Base-by-base conservation (phyloP, 129 eudicot species). In the Artemisia tridentata region DNA sequence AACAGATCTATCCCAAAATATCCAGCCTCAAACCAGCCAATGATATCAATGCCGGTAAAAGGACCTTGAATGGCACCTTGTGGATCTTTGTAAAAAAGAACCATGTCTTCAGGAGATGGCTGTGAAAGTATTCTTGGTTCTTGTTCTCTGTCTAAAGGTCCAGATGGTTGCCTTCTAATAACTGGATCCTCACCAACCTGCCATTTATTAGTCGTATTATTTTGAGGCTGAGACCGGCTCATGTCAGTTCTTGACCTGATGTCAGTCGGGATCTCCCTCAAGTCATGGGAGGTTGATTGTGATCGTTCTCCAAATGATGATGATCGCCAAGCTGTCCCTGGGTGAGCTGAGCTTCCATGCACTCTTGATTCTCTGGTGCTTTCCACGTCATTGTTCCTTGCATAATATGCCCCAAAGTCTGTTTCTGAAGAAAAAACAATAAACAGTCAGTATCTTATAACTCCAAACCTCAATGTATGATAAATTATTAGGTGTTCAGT, bases 1-100 rank as follows among this genome's bases (percentile, higher is more conserved):
- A 57, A 85, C 72, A 95, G 77, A 67, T 95, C 97, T 61, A 95
- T 74, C 56, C 99, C 99, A 78, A 95, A 95, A 68, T 95, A 95
- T 72, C 96, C 99, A 66, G 93, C 86, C 80, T 95, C 99, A 82
- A 87, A 90, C 99, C 99, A 95, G 17, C 91, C 86, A 76, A 95
- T 95, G 52, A 95, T 82, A 81, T 95, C 99, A 67, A 72, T 78
- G 18, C 99, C 99, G 34, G 89, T 49, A 79, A 95, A 95, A 51
- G 99, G 99, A 17, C 99, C 99, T 84, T 95, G 99, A 78, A 88
- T 82, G 63, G 73, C 84, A 46, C 99, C 99, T 51, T 86, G 99
- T 29, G 99, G 99, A 78, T 95, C 99, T 84, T 86, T 95, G 64
- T 95, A 95, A 71, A 65, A 82, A 21, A 95, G 99, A 47, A 89